A percentile compares a stretch with the other conserved stretches of the same genome.
Conservation (phyloP, 2,329 filamentous ascomycete species). For the Ophiosphaerella korrae region DNA sequence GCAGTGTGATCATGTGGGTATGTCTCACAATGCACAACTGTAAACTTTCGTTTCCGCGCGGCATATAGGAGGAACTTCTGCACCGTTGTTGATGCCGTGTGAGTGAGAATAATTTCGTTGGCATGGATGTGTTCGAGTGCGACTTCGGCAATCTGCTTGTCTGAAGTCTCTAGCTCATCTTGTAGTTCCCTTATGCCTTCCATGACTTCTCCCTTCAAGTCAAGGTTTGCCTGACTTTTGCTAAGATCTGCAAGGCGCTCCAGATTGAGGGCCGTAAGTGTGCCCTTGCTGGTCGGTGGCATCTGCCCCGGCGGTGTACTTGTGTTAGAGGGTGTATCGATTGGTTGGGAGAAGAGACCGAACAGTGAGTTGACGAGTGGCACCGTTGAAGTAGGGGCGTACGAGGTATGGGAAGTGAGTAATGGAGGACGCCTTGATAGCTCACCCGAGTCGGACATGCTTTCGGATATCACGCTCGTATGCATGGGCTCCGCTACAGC, state of each 20-base stretch:
- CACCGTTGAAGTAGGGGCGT: constrained; percentile 60
- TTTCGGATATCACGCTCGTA: constrained; percentile 33
- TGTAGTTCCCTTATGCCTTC: constrained; percentile 95
- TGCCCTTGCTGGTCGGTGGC: constrained; percentile 55
- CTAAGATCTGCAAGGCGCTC: constrained; percentile 49
- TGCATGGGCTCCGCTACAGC: constrained; percentile 45
- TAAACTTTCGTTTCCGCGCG: constrained; percentile 88
- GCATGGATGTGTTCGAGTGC: constrained; percentile 92
- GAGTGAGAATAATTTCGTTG: constrained; percentile 88
- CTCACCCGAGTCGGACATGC: constrained; percentile 44
- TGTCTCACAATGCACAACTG: constrained; percentile 79
- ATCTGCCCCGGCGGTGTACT: constrained; percentile 59
- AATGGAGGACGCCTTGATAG: constrained; percentile 62
- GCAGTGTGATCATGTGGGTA: constrained; percentile 71
- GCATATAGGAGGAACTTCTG: constrained; percentile 89
- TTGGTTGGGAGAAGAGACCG: constrained; percentile 78
- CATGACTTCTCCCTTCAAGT: constrained; percentile 87
- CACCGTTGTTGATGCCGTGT: constrained; percentile 83
- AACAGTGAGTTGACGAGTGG: constrained; percentile 76
- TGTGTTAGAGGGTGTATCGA: constrained; percentile 52
- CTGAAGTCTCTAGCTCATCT: constrained; percentile 90
- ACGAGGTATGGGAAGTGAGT: constrained; percentile 66
- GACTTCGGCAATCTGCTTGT: constrained; percentile 88
- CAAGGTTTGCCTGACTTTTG: constrained; percentile 55
- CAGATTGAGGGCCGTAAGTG: constrained; percentile 41